Conservation (phyloP, 106 monocot genomes). For the Cymbidium sinense region DNA sequence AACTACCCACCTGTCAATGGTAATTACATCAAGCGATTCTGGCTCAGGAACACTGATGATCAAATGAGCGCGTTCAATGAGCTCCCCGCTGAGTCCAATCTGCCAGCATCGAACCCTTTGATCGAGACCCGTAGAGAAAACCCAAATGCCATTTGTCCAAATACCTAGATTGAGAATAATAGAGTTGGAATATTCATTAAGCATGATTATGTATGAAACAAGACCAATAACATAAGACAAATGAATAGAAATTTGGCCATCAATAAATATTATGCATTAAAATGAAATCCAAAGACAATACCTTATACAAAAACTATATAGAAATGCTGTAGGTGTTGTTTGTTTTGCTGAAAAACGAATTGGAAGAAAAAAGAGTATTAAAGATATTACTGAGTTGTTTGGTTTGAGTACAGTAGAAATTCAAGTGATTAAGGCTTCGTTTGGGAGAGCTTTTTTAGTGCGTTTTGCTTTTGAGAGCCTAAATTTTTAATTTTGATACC, state of each 20-base stretch:
- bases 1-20: conserved; percentile 24
- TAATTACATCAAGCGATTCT: conserved; percentile 61
- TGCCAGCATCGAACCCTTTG: conserved; percentile 86
- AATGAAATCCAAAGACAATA: not conserved
- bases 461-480: too few species aligned
- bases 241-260: not conserved
- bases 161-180: conserved; percentile 27
- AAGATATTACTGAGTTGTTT: too few species aligned
- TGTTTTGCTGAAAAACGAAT: too few species aligned
- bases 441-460: too few species aligned
- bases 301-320: not conserved
- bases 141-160: conserved; percentile 90
- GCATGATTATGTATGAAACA: too few species aligned
- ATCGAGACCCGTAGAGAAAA: conserved; percentile 88
- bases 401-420: too few species aligned
- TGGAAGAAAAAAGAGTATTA: too few species aligned
- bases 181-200: not conserved
- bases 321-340: too few species aligned
- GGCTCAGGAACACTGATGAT: conserved; percentile 94
- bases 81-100: conserved; percentile 23
- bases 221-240: not conserved
- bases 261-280: not conserved
- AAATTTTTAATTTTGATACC: too few species aligned
- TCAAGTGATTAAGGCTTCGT: too few species aligned
- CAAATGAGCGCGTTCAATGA: conserved; percentile 52